Evolutionary conservation across 108 stramenopile genomes (phyloP), one percentile per base, ranked within the genome.

Genomic region (Cyclotella cryptica): DNA sequence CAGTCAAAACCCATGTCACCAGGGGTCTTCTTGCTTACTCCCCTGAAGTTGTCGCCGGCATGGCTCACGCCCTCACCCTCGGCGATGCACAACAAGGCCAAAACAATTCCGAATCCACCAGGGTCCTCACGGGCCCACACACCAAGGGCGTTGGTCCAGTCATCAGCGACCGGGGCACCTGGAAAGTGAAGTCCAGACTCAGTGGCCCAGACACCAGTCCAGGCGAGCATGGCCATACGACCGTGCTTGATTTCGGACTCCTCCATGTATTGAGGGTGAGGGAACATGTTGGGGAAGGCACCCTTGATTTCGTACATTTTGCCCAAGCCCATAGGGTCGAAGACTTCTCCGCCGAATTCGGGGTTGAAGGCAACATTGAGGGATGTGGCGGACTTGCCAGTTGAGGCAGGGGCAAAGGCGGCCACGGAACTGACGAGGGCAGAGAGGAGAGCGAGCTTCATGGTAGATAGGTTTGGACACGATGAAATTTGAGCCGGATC

Each of bases 191-290:
- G 71, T 19, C 95, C 95, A 66, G 92, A 84, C 72, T 91, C 92
- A 41, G 92, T 92, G 66, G 93, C 93, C 93, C 93, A 94, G 35
- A 94, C 81, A 53, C 95, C 95, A 46, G 95, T 96, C 95, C 95
- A 96, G 45, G 89, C 93, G 58, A 95, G 88, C 95, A 96, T 95
- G 69, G 85, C 81, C 85, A 93, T 94, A 74, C 96, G 89, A 71
- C 92, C 93, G 75, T 94, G 93, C 87, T 98, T 98, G 87, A 96
- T 90, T 85, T 98, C 97, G 28, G 97, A 74, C 68, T 96, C 97
- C 55, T 90, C 78, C 78, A 95, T 78, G 85, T 69, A 96, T 79
- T 96, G 95, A 24, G 86, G 65, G 81, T 92, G 80, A 55, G 95
- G 95, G 88, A 96, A 96, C 92, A 96, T 92, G 87, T 89, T 89